Evolutionary conservation across 495 filamentous ascomycete species (phyloP), one percentile per base, ranked within the genome.

Genomic region (Rhypophila decipiens): DNA sequence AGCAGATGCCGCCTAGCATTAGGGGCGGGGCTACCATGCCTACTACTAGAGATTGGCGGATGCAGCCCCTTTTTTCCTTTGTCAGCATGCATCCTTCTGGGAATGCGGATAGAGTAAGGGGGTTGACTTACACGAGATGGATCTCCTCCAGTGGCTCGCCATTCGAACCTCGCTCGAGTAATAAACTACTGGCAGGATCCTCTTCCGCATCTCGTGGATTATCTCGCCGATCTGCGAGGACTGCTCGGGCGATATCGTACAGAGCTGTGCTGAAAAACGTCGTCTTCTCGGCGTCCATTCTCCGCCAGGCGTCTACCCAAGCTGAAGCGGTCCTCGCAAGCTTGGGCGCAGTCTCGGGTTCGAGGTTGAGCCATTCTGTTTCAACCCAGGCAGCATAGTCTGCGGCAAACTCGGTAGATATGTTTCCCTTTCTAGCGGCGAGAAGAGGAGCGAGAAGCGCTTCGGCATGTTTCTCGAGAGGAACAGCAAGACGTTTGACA

Each of bases 1-100:
- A 46, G 36, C 42, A 51, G 12, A 51, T 51, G 10, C 41, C 42
- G 17, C 49, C 49, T 9, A 51, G 27, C 35, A 47, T 45, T n/a
- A 51, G 19, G 1, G 49, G 49, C 19, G 49, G 49, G 10, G 49
- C 49, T 13, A 51, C 49, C 42, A 51, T 45, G 21, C 49, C 49
- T 5, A 51, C 42, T 10, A 51, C 49, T 1, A 51, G 24, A 18
- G 19, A 24, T 23, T 51, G 49, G 9, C 49, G 33, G 10, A 51
- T 34, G 22, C 49, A 51, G 4, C 49, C 49, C 21, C 49, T 47
- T 12, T 21, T 13, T n/a, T 15, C 8, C 15, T n/a, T 18, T 36
- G 27, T 24, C 7, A 9, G 4, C 5, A 20, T 17, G 5, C 17
- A n/a, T n/a, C n/a, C n/a, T n/a, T n/a, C n/a, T n/a, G n/a, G n/a